These are phyloP conservation scores for Chytriomyces confervae DNA, from an alignment of 192 early-diverging fungal genomes.

Conservation along the genomic window DNA sequence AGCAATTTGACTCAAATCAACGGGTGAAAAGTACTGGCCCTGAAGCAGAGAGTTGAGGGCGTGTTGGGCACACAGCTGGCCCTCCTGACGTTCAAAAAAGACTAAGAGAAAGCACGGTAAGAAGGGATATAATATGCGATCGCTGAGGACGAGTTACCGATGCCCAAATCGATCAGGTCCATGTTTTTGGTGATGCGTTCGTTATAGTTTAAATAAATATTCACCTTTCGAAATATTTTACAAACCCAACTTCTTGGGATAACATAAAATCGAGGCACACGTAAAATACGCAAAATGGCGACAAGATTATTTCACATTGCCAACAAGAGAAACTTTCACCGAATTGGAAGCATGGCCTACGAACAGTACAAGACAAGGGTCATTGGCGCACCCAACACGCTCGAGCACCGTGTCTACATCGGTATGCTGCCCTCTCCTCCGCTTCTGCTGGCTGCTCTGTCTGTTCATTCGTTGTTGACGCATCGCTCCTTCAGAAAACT, in stretches of 20 bases:
- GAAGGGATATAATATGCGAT: background rate
- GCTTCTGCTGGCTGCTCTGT: background rate
- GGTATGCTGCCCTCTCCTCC: slow-evolving; percentile 52
- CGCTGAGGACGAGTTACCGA: background rate
- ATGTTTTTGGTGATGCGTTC: background rate
- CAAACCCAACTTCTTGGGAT: background rate
- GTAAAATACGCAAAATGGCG: too few relatives aligned
- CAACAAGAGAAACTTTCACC: too few relatives aligned
- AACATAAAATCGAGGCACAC: too few relatives aligned
- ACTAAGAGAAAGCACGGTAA: background rate
- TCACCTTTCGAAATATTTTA: background rate
- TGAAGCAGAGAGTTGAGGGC: slow-evolving; percentile 77
- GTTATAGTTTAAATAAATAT: background rate
- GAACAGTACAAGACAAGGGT: slow-evolving; percentile 74
- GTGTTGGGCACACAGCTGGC: slow-evolving; percentile 81
- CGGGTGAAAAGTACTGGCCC: slow-evolving; percentile 75
- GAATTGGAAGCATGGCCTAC: background rate
- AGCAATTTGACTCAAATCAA: slow-evolving; percentile 75
- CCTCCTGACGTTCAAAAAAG: slow-evolving; percentile 67
- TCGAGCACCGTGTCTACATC: slow-evolving; percentile 89
- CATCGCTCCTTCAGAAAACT: slow-evolving; percentile 40
- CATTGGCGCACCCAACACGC: slow-evolving; percentile 84
- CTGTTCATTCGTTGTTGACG: background rate
- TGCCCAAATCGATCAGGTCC: background rate
- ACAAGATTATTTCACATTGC: too few relatives aligned